phyloP scores from a whole-genome alignment of 305 asterid genomes.

The Fraxinus platypoda region DNA sequence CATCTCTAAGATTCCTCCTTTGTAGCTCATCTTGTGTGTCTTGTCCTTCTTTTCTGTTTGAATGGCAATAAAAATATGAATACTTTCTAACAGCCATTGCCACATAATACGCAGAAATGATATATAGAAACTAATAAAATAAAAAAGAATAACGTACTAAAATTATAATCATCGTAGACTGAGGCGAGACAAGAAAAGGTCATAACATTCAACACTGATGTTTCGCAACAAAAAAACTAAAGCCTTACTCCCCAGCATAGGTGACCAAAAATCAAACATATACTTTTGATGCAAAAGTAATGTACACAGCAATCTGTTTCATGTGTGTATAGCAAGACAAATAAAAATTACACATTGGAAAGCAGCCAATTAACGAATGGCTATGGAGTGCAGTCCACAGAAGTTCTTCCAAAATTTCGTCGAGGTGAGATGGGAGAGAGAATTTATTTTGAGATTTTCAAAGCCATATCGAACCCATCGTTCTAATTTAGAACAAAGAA shows the following conservation, averaged over 20 bases:
- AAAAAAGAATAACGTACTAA: neutral
- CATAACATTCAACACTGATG: neutral
- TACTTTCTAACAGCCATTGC: neutral
- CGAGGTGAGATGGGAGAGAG: neutral
- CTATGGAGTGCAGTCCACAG: neutral
- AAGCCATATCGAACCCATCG: neutral
- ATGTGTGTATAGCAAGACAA: neutral
- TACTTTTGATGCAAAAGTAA: neutral
- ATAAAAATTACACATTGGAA: neutral
- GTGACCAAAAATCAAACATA: neutral
- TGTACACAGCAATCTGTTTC: neutral
- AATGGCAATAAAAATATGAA: neutral
- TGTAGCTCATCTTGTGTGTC: conserved; percentile 82
- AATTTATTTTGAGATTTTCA: neutral
- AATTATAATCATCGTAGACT: neutral
- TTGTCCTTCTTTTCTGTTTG: conserved; percentile 76
- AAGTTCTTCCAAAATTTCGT: neutral
- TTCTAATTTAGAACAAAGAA: neutral
- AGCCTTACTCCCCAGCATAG: neutral
- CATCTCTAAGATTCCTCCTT: conserved; percentile 74
- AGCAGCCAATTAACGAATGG: neutral
- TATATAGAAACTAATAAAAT: neutral
- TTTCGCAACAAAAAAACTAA: neutral
- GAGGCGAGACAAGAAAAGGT: neutral
- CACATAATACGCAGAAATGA: neutral